Base-by-base conservation (phyloP, 768 basidiomycete genomes). In the Mycena pura region DNA sequence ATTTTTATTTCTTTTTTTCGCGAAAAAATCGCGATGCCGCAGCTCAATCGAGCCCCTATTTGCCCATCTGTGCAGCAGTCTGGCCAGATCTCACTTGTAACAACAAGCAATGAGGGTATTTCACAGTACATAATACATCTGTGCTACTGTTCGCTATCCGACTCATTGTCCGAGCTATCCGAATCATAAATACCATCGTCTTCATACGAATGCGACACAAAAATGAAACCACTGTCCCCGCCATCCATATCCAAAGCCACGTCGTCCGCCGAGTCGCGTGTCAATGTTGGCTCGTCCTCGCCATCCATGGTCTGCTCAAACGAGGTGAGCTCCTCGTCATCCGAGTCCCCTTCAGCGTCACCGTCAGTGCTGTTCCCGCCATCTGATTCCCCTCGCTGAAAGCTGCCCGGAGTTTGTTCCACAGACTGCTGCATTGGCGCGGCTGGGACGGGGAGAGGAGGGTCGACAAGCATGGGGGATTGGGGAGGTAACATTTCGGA, bases 191-290 rank as follows among this genome's bases (percentile, higher is more conserved):
- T n/a, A n/a, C n/a, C n/a, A n/a, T n/a, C n/a, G n/a, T n/a, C n/a
- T n/a, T n/a, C n/a, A n/a, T n/a, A n/a, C n/a, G n/a, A n/a, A n/a
- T n/a, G n/a, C n/a, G n/a, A n/a, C n/a, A n/a, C 14, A 49, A 32
- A 32, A 17, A 49, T 6, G 11, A 49, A 49, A 11, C 19, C 48
- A 22, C 19, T 24, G 19, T 49, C 48, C 14, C 19, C 48, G 9
- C 32, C 32, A 40, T 64, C 63, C 63, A 64, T 64, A 31, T 64
- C 57, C n/a, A 64, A 21, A 2, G 57, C 63, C 6, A 64, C 57
- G 32, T 64, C 63, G 10, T 32, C 39, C 13, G 41, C 50, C 17
- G 28, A 29, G 7, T 54, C 44, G 11, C 57, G 51, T 6, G 47
- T 41, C 36, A 60, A 45, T 3, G 60, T 61, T 10, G 52, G 34